Conservation (phyloP, 1,284 basidiomycete species). For the Inonotus hispidus region DNA sequence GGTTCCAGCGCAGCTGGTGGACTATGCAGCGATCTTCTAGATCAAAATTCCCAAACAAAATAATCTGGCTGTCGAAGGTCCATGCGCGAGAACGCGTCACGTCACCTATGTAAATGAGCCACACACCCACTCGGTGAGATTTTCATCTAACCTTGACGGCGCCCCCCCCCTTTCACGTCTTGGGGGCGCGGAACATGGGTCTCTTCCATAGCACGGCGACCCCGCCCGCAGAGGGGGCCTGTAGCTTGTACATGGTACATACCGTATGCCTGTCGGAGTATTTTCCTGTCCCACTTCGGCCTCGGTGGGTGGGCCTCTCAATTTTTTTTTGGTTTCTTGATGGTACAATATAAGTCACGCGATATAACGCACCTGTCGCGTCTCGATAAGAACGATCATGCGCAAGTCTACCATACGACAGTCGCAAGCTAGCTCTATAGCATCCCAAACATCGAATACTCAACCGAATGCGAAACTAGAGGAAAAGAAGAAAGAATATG, state of each 20-base stretch:
- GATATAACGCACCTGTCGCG: background rate
- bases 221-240: slow-evolving; percentile 26
- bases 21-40: too few relatives aligned
- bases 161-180: slow-evolving; percentile 31
- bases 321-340: slow-evolving; percentile 18
- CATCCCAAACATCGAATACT: slow-evolving; percentile 39
- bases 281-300: slow-evolving; percentile 19
- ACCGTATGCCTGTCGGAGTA: slow-evolving; percentile 18
- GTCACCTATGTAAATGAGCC: too few relatives aligned
- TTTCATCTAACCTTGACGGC: slow-evolving; percentile 44
- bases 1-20: too few relatives aligned
- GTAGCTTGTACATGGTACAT: slow-evolving; percentile 19
- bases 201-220: slow-evolving; percentile 32
- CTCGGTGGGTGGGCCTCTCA: slow-evolving; percentile 16
- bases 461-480: slow-evolving; percentile 48
- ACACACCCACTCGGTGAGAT: too few relatives aligned
- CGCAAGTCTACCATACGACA: slow-evolving; percentile 20
- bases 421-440: slow-evolving; percentile 37
- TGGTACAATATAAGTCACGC: slow-evolving; percentile 15
- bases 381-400: slow-evolving; percentile 3
- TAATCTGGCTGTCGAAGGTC: too few relatives aligned
- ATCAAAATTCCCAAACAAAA: too few relatives aligned
- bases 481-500: slow-evolving; percentile 75
- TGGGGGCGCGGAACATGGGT: slow-evolving; percentile 27
- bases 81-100: too few relatives aligned